Base-by-base conservation (phyloP, 1,284 basidiomycete genomes). In the Sanghuangporus baumii region DNA sequence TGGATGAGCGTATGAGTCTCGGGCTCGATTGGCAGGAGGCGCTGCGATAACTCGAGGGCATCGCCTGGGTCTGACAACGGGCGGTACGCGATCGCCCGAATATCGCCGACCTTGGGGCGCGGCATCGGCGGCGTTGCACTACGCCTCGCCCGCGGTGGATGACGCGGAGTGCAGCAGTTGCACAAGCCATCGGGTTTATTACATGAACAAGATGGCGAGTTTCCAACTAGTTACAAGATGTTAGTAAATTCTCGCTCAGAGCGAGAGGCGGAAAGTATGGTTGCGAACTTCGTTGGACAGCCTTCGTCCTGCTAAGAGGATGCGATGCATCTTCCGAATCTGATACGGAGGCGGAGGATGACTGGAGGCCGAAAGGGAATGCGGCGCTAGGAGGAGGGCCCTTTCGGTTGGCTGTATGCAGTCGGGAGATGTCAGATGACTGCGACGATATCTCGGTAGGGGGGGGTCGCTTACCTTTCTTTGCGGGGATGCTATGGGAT, bases 341-440 rank as follows among this genome's bases (percentile, higher is more conserved):
- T 59, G 74, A 69, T 59, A 74, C 74, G 64, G 75, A 68, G 63
- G 81, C 79, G 71, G 82, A 81, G 78, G 82, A 82, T 78, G 83
- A 81, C 77, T 26, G 87, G 84, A 91, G 79, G 75, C 88, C 87
- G 69, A 86, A 75, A 65, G 87, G 87, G 76, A 87, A 87, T 75
- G 84, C 80, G 79, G 88, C 86, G 77, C 80, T 77, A 70, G 82
- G 81, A 69, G 85, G 38, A 43, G 57, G 55, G 3, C 57, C 60
- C 51, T 58, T 61, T 12, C 62, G 54, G 54, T 61, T 61, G 12
- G 65, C 60, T 65, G 38, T 36, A 51, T 50, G 23, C 18, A 36
- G 18, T 9, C 23, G 16, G 16, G 8, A 6, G n/a, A 55, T 31
- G 50, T 58, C 31, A 55, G 51, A 48, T 46, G 34, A 36, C 16